Evolutionary conservation across 495 filamentous ascomycete genomes (phyloP).

Genomic region (Letharia lupina): DNA sequence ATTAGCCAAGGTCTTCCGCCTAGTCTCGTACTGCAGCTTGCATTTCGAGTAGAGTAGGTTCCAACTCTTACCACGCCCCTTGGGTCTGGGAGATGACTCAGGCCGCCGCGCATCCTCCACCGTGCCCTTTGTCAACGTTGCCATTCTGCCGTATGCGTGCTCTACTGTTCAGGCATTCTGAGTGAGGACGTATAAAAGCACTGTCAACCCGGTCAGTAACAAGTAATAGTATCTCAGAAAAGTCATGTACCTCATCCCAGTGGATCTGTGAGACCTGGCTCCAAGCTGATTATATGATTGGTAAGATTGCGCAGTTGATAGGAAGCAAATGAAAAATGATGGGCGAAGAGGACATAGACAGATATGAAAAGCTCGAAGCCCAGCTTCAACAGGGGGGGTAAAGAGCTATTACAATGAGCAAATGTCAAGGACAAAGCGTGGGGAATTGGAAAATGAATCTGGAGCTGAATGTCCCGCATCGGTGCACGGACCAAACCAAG

Average conservation of each 20-base stretch:
- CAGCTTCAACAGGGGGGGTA: background rate
- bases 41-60: background rate
- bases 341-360: background rate
- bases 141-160: slow-evolving; percentile 12
- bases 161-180: slow-evolving; percentile 21
- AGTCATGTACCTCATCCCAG: slow-evolving; percentile 14
- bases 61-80: slow-evolving; percentile 50
- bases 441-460: background rate
- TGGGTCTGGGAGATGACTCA: slow-evolving; percentile 51
- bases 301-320: background rate
- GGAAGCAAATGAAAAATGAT: background rate
- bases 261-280: slow-evolving; percentile 11
- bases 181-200: slow-evolving; percentile 11
- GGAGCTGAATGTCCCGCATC: slow-evolving; percentile 2
- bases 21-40: background rate
- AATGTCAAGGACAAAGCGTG: slow-evolving; percentile 1
- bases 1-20: slow-evolving; percentile 13
- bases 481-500: slow-evolving; percentile 1
- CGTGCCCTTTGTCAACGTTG: slow-evolving; percentile 14
- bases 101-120: slow-evolving; percentile 27
- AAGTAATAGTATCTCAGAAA: background rate
- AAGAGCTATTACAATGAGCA: background rate
- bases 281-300: slow-evolving; percentile 7
- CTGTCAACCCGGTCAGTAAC: background rate
- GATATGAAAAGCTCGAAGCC: slow-evolving; percentile 6